A percentile compares a stretch with the other conserved stretches of the same genome.
These are phyloP conservation scores for Aspergillus transmontanensis DNA, from an alignment of 2,329 filamentous ascomycete genomes.

Conservation along the genomic window DNA sequence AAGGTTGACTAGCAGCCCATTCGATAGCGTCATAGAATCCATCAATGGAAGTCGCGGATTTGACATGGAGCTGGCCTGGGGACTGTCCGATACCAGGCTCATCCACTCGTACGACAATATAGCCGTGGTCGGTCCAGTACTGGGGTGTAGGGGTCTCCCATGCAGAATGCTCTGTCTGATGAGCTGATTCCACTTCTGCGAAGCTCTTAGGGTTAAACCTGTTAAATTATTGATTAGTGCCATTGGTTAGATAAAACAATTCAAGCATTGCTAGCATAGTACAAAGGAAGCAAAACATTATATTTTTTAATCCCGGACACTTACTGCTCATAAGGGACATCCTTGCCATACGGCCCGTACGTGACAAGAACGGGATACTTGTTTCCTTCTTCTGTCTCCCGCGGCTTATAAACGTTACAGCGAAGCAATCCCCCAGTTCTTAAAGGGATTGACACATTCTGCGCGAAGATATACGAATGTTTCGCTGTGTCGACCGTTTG, in stretches of 20 bases:
- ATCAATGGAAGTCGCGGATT: background rate
- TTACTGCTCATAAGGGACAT: constrained; percentile 59
- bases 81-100: constrained; percentile 42
- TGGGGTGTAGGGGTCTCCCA: constrained; percentile 61
- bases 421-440: too few relatives aligned
- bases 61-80: background rate
- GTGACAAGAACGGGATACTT: constrained; percentile 63
- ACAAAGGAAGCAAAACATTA: too few relatives aligned
- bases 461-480: too few relatives aligned
- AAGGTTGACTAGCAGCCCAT: background rate
- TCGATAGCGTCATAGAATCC: background rate
- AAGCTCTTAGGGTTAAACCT: background rate
- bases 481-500: too few relatives aligned
- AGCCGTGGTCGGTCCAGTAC: constrained; percentile 57
- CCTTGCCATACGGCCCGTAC: constrained; percentile 73
- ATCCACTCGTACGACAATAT: constrained; percentile 56
- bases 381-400: background rate
- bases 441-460: too few relatives aligned
- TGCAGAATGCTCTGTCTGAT: constrained; percentile 54
- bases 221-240: too few relatives aligned
- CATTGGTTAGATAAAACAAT: too few relatives aligned
- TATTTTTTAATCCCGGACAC: background rate
- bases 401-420: background rate
- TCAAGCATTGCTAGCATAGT: too few relatives aligned
- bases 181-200: constrained; percentile 51